Evolutionary conservation across 1,139 yeast species (phyloP).

Genomic region (Hyphopichia wangnamkhiaoensis): DNA sequence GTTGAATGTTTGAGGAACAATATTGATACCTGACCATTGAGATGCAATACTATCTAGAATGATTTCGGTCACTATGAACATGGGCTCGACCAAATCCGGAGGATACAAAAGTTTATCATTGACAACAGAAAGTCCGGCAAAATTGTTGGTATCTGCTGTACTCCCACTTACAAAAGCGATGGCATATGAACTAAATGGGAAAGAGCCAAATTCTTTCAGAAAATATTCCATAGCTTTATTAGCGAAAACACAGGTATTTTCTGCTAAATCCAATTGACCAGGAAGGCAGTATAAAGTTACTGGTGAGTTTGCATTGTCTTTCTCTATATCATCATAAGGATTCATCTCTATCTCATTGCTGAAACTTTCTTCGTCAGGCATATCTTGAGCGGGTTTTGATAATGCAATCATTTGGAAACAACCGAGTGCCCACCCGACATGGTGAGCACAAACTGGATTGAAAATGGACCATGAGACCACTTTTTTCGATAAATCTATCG

Average conservation of each 20-base stretch:
- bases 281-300: conserved; percentile 61
- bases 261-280: conserved; percentile 56
- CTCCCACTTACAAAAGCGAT: conserved; percentile 71
- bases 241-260: conserved; percentile 75
- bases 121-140: conserved; percentile 77
- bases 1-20: conserved; percentile 75
- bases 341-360: conserved; percentile 34
- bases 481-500: conserved; percentile 68
- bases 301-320: conserved; percentile 46
- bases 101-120: conserved; percentile 72
- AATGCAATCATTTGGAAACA: conserved; percentile 68
- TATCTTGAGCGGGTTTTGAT: conserved; percentile 18
- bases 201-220: conserved; percentile 89
- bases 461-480: conserved; percentile 77
- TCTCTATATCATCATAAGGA: conserved; percentile 27
- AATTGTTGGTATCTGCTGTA: conserved; percentile 51
- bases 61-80: conserved; percentile 67
- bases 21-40: conserved; percentile 95
- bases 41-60: conserved; percentile 72
- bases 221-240: conserved; percentile 80
- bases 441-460: conserved; percentile 91
- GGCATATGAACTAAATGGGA: conserved; percentile 82
- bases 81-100: conserved; percentile 75
- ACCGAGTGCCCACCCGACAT: conserved; percentile 95
- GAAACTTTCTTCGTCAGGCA: conserved; percentile 43